phyloP scores from a whole-genome alignment of 1,284 basidiomycete genomes.

The Boletus sp. region DNA sequence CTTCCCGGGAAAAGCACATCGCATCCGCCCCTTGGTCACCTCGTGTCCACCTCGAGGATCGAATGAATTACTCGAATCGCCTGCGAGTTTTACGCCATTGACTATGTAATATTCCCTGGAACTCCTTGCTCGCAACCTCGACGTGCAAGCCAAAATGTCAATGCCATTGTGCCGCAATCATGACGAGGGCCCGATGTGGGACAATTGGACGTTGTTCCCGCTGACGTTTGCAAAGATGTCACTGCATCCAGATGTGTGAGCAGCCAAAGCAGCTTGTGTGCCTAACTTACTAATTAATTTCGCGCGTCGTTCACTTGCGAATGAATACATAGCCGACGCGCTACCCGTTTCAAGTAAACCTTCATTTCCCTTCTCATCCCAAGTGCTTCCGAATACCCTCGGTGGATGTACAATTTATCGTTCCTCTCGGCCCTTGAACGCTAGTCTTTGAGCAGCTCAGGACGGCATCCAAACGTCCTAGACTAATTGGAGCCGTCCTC shows the following conservation, averaged over 20 bases:
- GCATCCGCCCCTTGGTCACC: slow-evolving; percentile 14
- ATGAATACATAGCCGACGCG: slow-evolving; percentile 7
- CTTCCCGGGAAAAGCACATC: slow-evolving; percentile 1
- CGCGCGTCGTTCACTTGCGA: slow-evolving; percentile 1
- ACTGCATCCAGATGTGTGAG: background rate
- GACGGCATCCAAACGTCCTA: background rate
- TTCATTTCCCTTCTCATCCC: slow-evolving; percentile 6
- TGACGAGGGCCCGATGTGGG: background rate
- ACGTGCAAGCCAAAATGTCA: background rate
- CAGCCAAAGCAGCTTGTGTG: background rate
- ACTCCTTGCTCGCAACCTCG: background rate
- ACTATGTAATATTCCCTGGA: slow-evolving; percentile 4
- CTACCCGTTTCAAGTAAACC: slow-evolving; percentile 8
- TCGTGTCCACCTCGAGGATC: slow-evolving; percentile 27
- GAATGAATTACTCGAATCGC: slow-evolving; percentile 17
- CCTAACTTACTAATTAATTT: slow-evolving; percentile 3
- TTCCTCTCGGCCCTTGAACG: slow-evolving; percentile 2
- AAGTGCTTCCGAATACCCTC: slow-evolving; percentile 7
- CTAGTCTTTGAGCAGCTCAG: no score
- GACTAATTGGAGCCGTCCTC: background rate
- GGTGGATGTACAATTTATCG: background rate
- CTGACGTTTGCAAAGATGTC: slow-evolving; percentile 5
- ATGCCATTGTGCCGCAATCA: background rate
- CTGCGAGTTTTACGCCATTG: slow-evolving; percentile 17
- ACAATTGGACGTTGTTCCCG: background rate